Evolutionary conservation across 805 yeast genomes (phyloP).

Genomic region (Metschnikowia gelsemii): DNA sequence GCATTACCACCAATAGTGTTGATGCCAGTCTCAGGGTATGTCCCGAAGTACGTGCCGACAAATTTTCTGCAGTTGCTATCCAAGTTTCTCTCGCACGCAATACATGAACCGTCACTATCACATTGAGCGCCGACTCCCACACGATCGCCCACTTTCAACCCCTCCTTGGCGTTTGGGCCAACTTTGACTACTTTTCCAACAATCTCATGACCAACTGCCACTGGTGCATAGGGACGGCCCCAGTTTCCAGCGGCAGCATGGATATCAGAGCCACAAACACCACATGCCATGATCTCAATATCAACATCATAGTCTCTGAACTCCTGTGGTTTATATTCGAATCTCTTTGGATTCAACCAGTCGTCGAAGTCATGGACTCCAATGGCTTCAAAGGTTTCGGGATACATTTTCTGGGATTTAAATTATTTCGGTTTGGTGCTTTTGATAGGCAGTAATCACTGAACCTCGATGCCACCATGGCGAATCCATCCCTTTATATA

Average conservation of each 20-base stretch:
- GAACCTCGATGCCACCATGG: too few relatives aligned
- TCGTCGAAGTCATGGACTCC: slow-evolving; percentile 22
- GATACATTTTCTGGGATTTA: slow-evolving; percentile 12
- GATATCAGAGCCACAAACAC: slow-evolving; percentile 59
- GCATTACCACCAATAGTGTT: slow-evolving; percentile 22
- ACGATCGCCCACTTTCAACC: slow-evolving; percentile 62
- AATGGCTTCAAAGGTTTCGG: slow-evolving; percentile 20
- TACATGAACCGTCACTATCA: slow-evolving; percentile 18
- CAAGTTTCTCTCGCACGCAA: slow-evolving; percentile 12
- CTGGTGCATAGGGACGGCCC: slow-evolving; percentile 32
- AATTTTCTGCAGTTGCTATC: slow-evolving; percentile 18
- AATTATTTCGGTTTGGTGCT: too few relatives aligned
- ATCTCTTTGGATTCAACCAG: slow-evolving; percentile 21
- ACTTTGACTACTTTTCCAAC: slow-evolving; percentile 21
- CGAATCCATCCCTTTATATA: neutral
- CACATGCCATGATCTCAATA: slow-evolving; percentile 19
- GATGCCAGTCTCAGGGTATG: slow-evolving; percentile 15
- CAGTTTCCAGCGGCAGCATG: slow-evolving; percentile 55
- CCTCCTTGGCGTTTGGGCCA: slow-evolving; percentile 20
- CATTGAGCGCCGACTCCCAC: slow-evolving; percentile 78
- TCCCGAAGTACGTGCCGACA: slow-evolving; percentile 17
- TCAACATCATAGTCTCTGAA: slow-evolving; percentile 22
- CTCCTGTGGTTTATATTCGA: slow-evolving; percentile 20
- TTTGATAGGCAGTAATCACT: too few relatives aligned
- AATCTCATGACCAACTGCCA: slow-evolving; percentile 32